Evolutionary conservation across 805 yeast species (phyloP).

Genomic region (Barnettozyma pratensis): DNA sequence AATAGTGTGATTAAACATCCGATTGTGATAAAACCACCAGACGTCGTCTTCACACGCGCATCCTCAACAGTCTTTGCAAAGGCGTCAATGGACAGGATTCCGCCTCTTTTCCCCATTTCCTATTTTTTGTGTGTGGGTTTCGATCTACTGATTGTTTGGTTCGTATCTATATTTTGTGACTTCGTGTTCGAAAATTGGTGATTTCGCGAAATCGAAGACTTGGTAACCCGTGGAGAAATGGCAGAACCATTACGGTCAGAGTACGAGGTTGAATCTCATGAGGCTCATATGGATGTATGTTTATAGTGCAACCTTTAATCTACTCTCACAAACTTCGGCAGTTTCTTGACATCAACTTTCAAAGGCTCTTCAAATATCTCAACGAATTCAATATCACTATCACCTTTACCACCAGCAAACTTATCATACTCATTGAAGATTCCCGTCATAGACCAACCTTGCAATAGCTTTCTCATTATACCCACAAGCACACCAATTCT

Average conservation of each 20-base stretch:
- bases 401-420: conserved; percentile 92
- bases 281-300: no score
- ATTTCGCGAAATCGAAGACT: no score
- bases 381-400: conserved; percentile 83
- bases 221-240: no score
- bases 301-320: neutral
- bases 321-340: conserved; percentile 59
- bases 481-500: conserved; percentile 94
- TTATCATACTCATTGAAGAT: conserved; percentile 90
- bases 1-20: conserved; percentile 58
- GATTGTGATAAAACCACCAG: conserved; percentile 87
- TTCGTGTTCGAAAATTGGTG: no score
- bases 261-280: neutral
- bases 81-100: conserved; percentile 66
- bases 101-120: conserved; percentile 20
- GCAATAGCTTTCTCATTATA: conserved; percentile 73
- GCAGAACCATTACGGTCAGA: no score
- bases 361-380: conserved; percentile 72
- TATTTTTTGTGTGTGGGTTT: neutral
- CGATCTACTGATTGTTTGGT: no score
- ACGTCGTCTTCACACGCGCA: conserved; percentile 78
- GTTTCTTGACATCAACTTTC: conserved; percentile 37
- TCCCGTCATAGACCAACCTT: conserved; percentile 92
- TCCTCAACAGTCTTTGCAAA: conserved; percentile 94
- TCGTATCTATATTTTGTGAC: no score